Evolutionary conservation across 306 rosid genomes (phyloP).

Genomic region (Glycine soja): DNA sequence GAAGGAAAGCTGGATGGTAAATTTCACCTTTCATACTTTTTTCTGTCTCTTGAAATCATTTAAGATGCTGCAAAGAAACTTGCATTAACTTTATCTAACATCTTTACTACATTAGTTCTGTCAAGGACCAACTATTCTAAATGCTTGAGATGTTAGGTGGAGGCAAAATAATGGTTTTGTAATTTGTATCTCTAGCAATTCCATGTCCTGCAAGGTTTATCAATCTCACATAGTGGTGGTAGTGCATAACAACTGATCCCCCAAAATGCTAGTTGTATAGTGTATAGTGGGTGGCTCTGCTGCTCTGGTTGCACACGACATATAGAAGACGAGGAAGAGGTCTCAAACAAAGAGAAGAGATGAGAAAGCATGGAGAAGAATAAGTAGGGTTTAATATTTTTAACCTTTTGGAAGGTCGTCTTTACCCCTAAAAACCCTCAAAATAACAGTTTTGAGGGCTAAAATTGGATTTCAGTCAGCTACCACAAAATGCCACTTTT

Average conservation of each 20-base stretch:
- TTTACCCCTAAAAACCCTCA: constrained; percentile 1
- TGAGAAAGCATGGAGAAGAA: constrained; percentile 1
- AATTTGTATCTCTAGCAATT: constrained; percentile 23
- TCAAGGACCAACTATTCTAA: constrained; percentile 35
- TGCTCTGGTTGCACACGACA: neutral
- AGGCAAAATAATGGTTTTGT: neutral
- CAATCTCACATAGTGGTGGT: neutral
- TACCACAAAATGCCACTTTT: neutral
- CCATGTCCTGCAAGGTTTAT: constrained; percentile 6
- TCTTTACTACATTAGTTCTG: constrained; percentile 12
- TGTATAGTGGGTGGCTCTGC: neutral
- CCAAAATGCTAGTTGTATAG: neutral
- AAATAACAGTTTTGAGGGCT: neutral
- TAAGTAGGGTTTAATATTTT: neutral
- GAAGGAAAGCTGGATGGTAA: constrained; percentile 98
- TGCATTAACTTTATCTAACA: constrained; percentile 28
- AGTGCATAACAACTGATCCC: neutral
- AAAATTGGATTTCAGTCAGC: neutral
- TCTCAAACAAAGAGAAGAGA: neutral
- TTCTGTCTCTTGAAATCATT: constrained; percentile 35
- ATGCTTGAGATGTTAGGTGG: constrained; percentile 26
- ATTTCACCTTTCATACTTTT: constrained; percentile 5
- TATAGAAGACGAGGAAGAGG: neutral
- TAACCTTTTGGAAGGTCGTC: neutral
- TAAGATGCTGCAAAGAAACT: constrained; percentile 27